Base-by-base conservation (phyloP, 2,329 filamentous ascomycete species). In the Dactylellina sp. region DNA sequence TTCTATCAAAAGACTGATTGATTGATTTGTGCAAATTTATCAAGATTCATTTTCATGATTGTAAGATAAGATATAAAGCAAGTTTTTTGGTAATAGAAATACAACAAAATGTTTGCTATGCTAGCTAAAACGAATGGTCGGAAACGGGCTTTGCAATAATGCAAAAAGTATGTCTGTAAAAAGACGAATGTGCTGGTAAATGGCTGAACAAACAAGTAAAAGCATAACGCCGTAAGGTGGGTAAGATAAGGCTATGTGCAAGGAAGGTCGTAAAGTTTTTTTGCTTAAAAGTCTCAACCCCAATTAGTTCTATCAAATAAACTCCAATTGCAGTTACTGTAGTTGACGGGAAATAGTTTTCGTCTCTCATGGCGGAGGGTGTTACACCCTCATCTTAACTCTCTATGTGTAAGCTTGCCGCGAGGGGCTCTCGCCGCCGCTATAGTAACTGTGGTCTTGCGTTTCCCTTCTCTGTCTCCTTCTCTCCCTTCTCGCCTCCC, bases 391-490 rank as follows among this genome's bases (percentile, higher is more conserved):
- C 37, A 44, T 28, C 32, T 44, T 44, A 18, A 18, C n/a, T 16
- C 37, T 46, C 39, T 65, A 72, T 16, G 53, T 61, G 35, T 72
- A 72, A 25, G 53, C 61, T n/a, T 42, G 47, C 18, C 49, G 56
- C 32, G 50, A 49, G 2, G 68, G 68, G 20, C 61, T 72, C 35
- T 72, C 68, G 3, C 60, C 68, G 18, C 68, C 68, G 47, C 60
- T 72, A n/a, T 64, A 59, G 53, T 70, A 70, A 42, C 5, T 32
- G 28, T 32, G 4, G 9, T 70, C 71, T 7, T 61, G 50, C 11
- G 68, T 66, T 44, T 74, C 60, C 37, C 63, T 75, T 14, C 50
- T 68, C 62, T 63, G 62, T 44, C 71, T 62, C 18, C 71, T 66
- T 16, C 62, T 47, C 22, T 66, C 46, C 40, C 71, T 60, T 39